Evolutionary conservation across 2,329 filamentous ascomycete species (phyloP).

Genomic region (Capronia epimyces): DNA sequence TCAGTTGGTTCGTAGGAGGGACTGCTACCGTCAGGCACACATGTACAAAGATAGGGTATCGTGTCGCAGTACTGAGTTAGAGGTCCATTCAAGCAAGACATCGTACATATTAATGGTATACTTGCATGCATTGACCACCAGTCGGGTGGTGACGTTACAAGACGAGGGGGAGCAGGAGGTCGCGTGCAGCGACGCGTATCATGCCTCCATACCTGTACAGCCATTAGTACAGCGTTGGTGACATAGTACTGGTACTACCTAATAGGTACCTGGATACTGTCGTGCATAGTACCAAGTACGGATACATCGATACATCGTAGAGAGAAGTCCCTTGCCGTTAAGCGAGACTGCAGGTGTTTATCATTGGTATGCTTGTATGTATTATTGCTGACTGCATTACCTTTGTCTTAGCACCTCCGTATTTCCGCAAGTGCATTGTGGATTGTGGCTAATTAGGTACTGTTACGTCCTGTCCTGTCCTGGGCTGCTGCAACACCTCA

Average conservation of each 20-base stretch:
- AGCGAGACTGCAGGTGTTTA: too few species aligned
- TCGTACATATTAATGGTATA: background rate
- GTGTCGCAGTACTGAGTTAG: too few species aligned
- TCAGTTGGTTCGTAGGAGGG: conserved; percentile 10
- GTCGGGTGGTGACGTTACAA: background rate
- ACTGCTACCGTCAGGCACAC: too few species aligned
- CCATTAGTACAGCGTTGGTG: too few species aligned
- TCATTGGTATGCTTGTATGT: background rate
- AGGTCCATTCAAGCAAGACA: conserved; percentile 15
- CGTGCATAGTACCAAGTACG: too few species aligned
- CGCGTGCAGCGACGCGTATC: conserved; percentile 9
- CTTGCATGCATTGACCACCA: conserved; percentile 12
- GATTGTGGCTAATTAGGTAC: background rate
- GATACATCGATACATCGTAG: too few species aligned
- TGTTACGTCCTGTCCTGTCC: too few species aligned
- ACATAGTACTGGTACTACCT: too few species aligned
- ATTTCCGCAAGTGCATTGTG: background rate
- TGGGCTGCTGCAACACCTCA: conserved; percentile 10
- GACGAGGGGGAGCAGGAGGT: background rate
- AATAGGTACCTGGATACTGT: background rate
- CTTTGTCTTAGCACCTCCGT: background rate
- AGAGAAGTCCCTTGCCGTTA: too few species aligned
- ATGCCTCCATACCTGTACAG: background rate
- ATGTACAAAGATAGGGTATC: too few species aligned
- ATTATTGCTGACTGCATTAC: background rate